phyloP scores from a whole-genome alignment of 495 filamentous ascomycete species.

The Aspergillus kassunensis region DNA sequence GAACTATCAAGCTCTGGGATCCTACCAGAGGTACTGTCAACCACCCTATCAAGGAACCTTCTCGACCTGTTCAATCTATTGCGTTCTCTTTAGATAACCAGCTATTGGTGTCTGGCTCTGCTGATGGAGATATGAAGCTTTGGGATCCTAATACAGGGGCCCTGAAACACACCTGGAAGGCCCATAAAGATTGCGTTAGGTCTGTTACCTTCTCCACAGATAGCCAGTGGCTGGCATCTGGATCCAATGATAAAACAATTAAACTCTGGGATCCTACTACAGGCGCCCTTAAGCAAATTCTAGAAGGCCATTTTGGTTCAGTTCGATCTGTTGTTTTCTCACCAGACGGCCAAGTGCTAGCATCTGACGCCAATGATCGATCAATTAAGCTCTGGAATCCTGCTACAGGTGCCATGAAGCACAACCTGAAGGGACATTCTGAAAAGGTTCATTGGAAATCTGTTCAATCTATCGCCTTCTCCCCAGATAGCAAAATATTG shows the following conservation, averaged over 20 bases:
- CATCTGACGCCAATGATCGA: conserved; percentile 19
- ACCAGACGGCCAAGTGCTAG: not conserved
- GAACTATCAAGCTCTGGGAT: no score
- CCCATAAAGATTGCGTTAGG: not conserved
- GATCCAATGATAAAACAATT: conserved; percentile 18
- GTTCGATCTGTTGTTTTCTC: not conserved
- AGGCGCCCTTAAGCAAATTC: not conserved
- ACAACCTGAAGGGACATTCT: no score
- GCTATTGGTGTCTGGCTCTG: conserved; percentile 8
- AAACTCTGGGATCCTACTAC: conserved; percentile 8
- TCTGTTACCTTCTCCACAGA: not conserved
- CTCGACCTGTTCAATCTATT: not conserved
- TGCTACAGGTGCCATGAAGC: not conserved
- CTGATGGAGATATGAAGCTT: conserved; percentile 18
- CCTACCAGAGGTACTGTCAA: not conserved
- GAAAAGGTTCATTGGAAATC: no score
- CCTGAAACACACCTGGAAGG: not conserved
- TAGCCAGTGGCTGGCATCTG: conserved; percentile 9
- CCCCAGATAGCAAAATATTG: no score
- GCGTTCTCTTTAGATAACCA: not conserved
- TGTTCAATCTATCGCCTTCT: no score
- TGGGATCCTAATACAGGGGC: not conserved
- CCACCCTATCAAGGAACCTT: not conserved
- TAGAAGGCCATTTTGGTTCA: not conserved
- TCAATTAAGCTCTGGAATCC: conserved; percentile 30